A percentile compares a stretch with the other conserved stretches of the same genome.
Conservation (phyloP, 306 rosid species). For the Malus domestica region DNA sequence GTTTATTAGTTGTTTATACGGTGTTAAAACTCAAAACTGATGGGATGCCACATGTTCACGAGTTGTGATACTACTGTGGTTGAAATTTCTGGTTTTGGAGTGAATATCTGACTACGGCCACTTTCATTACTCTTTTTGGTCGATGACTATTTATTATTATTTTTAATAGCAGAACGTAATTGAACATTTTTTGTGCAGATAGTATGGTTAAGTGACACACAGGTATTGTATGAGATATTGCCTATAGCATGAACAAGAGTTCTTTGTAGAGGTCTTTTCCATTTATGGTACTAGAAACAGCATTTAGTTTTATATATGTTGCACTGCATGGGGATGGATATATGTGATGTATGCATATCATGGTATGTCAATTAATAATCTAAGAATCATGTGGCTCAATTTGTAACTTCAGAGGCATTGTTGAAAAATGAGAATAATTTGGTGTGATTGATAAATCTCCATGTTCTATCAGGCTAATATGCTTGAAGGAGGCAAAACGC, state of each 20-base stretch:
- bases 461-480: slow-evolving; percentile 63
- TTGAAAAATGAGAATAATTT: neutral
- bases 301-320: neutral
- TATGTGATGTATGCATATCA: neutral
- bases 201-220: neutral
- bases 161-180: neutral
- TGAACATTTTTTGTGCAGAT: neutral
- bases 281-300: neutral
- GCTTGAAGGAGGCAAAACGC: slow-evolving; percentile 99
- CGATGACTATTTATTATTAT: neutral
- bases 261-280: neutral
- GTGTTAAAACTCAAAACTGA: neutral
- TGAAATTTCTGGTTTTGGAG: neutral
- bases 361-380: neutral
- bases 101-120: neutral
- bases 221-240: neutral
- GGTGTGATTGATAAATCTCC: slow-evolving; percentile 4
- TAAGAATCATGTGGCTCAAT: neutral
- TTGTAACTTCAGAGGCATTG: neutral
- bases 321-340: neutral
- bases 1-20: neutral
- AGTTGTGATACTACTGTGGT: neutral
- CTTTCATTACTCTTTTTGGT: neutral
- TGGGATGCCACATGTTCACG: neutral
- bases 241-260: neutral